These are phyloP conservation scores for Camellia oleifera DNA, from an alignment of 179 eudicot genomes.

Conservation along the genomic window DNA sequence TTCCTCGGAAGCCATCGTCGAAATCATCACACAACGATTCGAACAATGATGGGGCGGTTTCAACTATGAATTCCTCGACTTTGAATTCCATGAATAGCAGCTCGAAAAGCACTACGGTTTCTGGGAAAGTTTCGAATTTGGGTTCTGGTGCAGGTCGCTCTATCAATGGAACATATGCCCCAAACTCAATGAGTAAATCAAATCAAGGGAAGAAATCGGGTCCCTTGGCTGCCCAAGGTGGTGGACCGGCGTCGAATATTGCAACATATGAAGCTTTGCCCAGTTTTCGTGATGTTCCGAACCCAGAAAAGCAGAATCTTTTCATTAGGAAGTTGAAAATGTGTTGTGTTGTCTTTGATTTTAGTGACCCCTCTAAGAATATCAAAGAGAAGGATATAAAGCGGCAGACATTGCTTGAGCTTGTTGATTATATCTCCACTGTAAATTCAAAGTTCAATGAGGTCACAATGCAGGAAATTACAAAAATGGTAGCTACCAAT, in stretches of 20 bases:
- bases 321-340: conserved; percentile 32
- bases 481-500: conserved; percentile 35
- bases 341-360: conserved; percentile 40
- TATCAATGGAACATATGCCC: conserved; percentile 21
- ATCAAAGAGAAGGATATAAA: conserved; percentile 41
- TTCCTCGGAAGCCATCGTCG: conserved; percentile 36
- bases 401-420: conserved; percentile 40
- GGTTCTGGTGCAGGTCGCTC: conserved; percentile 5
- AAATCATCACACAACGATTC: conserved; percentile 18
- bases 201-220: conserved; percentile 32
- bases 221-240: conserved; percentile 17
- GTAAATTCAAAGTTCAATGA: conserved; percentile 30
- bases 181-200: conserved; percentile 9
- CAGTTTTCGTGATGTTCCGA: conserved; percentile 35
- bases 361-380: conserved; percentile 34
- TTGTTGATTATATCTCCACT: conserved; percentile 36
- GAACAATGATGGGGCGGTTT: neutral
- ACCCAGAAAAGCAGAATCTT: conserved; percentile 32
- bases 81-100: conserved; percentile 9
- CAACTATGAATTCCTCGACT: conserved; percentile 11
- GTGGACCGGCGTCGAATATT: conserved; percentile 2
- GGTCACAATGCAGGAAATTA: conserved; percentile 34
- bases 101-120: conserved; percentile 11
- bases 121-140: conserved; percentile 21
- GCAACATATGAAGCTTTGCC: conserved; percentile 34